Conservation (phyloP, 2,329 filamentous ascomycete genomes). For the Claviceps quebecensis region DNA sequence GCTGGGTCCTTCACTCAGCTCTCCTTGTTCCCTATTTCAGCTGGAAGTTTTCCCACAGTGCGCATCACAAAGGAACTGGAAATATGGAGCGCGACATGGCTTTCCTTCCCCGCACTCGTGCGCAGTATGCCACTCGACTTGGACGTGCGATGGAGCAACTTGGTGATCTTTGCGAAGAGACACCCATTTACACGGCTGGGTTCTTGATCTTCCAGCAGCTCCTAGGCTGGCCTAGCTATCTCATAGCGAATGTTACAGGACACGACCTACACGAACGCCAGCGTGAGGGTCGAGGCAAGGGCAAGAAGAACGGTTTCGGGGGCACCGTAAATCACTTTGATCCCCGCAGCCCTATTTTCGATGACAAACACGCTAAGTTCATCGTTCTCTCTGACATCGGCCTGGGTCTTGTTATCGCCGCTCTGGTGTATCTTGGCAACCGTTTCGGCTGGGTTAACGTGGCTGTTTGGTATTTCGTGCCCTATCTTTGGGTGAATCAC, state of each 20-base stretch:
- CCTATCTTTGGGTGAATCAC: constrained; percentile 97
- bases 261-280: constrained; percentile 91
- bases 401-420: constrained; percentile 45
- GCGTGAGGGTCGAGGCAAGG: constrained; percentile 80
- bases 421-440: constrained; percentile 55
- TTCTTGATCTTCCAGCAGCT: constrained; percentile 76
- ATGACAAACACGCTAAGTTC: constrained; percentile 77
- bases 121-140: constrained; percentile 62
- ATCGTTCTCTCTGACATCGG: constrained; percentile 82
- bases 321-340: constrained; percentile 91
- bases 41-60: constrained; percentile 98
- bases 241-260: constrained; percentile 83
- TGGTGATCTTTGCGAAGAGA: constrained; percentile 84
- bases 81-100: constrained; percentile 99
- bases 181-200: constrained; percentile 65
- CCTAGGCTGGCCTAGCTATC: constrained; percentile 84
- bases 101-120: constrained; percentile 84
- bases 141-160: constrained; percentile 70
- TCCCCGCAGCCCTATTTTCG: constrained; percentile 76
- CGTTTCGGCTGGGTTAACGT: constrained; percentile 77
- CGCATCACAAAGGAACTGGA: constrained; percentile 98
- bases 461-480: constrained; percentile 85
- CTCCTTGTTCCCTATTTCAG: constrained; percentile 95
- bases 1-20: constrained; percentile 79
- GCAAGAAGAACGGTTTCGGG: constrained; percentile 72